Base-by-base conservation (phyloP, 1,284 basidiomycete species). In the Leccinum solheimii region DNA sequence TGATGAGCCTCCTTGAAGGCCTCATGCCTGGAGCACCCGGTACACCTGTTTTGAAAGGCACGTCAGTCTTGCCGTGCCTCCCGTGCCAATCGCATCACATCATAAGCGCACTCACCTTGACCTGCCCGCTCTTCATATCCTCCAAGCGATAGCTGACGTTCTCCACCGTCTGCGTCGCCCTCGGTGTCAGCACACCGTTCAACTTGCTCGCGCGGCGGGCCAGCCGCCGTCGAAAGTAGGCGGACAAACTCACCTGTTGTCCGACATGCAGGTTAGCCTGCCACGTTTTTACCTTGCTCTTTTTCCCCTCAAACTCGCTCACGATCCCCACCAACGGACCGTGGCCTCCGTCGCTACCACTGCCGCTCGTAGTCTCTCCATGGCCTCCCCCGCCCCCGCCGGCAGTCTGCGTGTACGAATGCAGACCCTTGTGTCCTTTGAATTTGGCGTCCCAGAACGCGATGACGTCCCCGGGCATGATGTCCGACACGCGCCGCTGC, bases 341-440 rank as follows among this genome's bases (percentile, higher is more conserved):
- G 10, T 81, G 83, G 3, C 38, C 38, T 38, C 38, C 38, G 85
- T 5, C n/a, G 3, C 36, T 43, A 0, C 21, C 40, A 34, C 32
- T 34, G 32, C 32, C 3, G 2, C 68, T 67, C 0, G 86, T 81
- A 71, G 78, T 77, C 32, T 34, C 32, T 32, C 30, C 30, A 32
- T 32, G 10, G 30, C 36, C 36, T 38, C 36, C 36, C 38, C 16
- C 38, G 7, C 14, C 14, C 7, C 38, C 14, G 14, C 38, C 38
- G 7, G 38, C 14, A 8, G 38, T 14, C 80, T 84, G 83, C 62
- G 80, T 82, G 72, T 97, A 96, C 54, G 82, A 79, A 55, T 88
- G 84, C 56, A 97, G 74, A 1, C 88, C 87, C 75, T 94, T 96
- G 71, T 94, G 91, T 0, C 95, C 95, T 73, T 94, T 95, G 69